Conservation (phyloP, 768 basidiomycete genomes). For the Harrya chromipes region DNA sequence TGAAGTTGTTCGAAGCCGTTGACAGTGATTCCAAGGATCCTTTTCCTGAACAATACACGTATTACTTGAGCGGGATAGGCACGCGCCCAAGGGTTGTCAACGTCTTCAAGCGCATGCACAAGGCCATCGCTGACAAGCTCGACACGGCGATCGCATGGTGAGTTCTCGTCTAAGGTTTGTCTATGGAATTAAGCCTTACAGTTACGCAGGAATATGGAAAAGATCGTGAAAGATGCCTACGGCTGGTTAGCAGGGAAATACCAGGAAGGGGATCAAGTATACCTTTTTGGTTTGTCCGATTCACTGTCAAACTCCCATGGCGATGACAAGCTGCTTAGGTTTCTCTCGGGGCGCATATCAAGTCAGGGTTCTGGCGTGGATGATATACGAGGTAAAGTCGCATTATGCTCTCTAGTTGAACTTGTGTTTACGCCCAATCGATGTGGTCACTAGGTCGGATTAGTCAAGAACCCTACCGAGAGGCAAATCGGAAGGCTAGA, state of each 20-base stretch:
- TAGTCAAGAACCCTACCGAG: constrained; percentile 27
- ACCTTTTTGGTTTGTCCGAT: constrained; percentile 32
- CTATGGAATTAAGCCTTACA: background rate
- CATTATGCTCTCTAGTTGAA: too few relatives aligned
- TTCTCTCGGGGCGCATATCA: constrained; percentile 47
- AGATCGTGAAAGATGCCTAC: constrained; percentile 32
- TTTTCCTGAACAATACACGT: constrained; percentile 25
- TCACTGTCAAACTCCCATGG: too few relatives aligned
- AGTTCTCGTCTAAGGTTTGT: background rate
- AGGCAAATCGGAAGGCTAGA: constrained; percentile 29
- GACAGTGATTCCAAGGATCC: constrained; percentile 13
- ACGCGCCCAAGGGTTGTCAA: constrained; percentile 22
- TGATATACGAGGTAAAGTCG: constrained; percentile 35
- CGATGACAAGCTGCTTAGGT: constrained; percentile 12
- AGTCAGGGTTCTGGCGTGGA: constrained; percentile 38
- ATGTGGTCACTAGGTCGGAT: constrained; percentile 26
- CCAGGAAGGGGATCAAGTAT: constrained; percentile 32
- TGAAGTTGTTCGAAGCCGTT: constrained; percentile 30
- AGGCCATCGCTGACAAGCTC: constrained; percentile 17
- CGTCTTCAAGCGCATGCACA: constrained; percentile 15
- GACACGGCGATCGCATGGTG: constrained; percentile 37
- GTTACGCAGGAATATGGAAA: constrained; percentile 33
- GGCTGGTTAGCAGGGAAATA: constrained; percentile 32
- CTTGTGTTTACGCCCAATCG: too few relatives aligned
- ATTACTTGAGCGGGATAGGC: constrained; percentile 37